phyloP scores from a whole-genome alignment of 1,284 basidiomycete genomes.

The Blastosporella zonata region DNA sequence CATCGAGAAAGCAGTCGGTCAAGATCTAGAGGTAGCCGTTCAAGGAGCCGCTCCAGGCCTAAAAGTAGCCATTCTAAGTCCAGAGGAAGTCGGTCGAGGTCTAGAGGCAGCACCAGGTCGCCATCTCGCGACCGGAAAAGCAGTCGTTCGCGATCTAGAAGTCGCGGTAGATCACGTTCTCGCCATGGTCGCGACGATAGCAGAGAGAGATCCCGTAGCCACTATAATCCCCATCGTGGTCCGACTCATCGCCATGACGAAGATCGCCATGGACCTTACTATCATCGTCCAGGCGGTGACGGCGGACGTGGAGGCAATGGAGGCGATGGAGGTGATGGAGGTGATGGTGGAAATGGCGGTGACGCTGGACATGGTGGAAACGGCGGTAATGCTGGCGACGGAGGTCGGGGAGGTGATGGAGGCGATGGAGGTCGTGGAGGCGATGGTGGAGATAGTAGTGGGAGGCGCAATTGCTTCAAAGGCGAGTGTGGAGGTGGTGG shows the following conservation, averaged over 20 bases:
- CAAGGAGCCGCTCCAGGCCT: neutral
- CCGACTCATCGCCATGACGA: neutral
- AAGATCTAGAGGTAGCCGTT: neutral
- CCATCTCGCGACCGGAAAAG: neutral
- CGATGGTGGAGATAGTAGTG: no score
- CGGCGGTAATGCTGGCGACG: slow-evolving; percentile 1
- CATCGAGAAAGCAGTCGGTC: neutral
- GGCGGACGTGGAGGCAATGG: neutral
- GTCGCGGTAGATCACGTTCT: slow-evolving; percentile 4
- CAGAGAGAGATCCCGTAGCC: slow-evolving; percentile 4
- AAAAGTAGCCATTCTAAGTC: neutral
- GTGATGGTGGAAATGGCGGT: slow-evolving; percentile 2
- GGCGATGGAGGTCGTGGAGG: neutral
- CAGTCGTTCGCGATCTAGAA: slow-evolving; percentile 3
- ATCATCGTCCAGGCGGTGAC: slow-evolving; percentile 1
- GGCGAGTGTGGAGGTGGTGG: neutral
- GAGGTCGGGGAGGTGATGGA: neutral
- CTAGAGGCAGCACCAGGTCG: neutral
- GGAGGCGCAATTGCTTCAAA: neutral
- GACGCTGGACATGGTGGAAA: slow-evolving; percentile 2
- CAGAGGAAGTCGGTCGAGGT: slow-evolving; percentile 1
- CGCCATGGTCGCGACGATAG: slow-evolving; percentile 1
- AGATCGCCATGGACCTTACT: slow-evolving; percentile 1
- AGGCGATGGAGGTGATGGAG: neutral
- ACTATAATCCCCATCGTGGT: neutral